A percentile compares a stretch with the other conserved stretches of the same genome.
phyloP scores from a whole-genome alignment of 306 rosid species.

The Geum urbanum region DNA sequence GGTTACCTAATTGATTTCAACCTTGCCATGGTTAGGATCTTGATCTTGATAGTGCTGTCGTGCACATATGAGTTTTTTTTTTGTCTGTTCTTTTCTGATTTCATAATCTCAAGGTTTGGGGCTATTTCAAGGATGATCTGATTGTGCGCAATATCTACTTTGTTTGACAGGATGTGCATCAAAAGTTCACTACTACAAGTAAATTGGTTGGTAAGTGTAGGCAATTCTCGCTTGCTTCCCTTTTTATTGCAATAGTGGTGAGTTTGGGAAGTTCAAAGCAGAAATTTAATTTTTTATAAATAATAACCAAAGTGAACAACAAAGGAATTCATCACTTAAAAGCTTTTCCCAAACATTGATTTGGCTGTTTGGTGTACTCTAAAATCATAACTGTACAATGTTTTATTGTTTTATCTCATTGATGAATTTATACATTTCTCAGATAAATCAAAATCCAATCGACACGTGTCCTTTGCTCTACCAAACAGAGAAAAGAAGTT shows the following conservation, averaged over 20 bases:
- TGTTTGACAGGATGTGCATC: conserved; percentile 32
- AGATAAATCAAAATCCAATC: conserved; percentile 49
- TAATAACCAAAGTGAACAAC: neutral
- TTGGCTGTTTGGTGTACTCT: conserved; percentile 2
- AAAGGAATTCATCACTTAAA: neutral
- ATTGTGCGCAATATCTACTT: neutral
- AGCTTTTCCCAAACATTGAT: neutral
- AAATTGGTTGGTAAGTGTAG: conserved; percentile 28
- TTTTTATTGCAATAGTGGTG: conserved; percentile 9
- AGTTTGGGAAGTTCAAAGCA: conserved; percentile 1
- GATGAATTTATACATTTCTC: conserved; percentile 20
- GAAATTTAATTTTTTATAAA: neutral
- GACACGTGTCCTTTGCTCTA: conserved; percentile 28
- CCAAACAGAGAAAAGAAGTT: conserved; percentile 18
- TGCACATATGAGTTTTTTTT: neutral
- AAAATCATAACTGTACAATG: neutral
- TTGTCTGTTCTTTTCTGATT: neutral
- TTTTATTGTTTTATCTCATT: conserved; percentile 8
- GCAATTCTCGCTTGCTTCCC: conserved; percentile 9
- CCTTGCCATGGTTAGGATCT: conserved; percentile 21
- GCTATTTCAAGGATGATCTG: neutral
- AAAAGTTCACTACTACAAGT: conserved; percentile 49
- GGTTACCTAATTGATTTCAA: conserved; percentile 25
- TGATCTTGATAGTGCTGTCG: conserved; percentile 7
- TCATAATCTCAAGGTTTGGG: neutral